Conservation (phyloP, 768 basidiomycete genomes). For the Phanerochaete sordida region DNA sequence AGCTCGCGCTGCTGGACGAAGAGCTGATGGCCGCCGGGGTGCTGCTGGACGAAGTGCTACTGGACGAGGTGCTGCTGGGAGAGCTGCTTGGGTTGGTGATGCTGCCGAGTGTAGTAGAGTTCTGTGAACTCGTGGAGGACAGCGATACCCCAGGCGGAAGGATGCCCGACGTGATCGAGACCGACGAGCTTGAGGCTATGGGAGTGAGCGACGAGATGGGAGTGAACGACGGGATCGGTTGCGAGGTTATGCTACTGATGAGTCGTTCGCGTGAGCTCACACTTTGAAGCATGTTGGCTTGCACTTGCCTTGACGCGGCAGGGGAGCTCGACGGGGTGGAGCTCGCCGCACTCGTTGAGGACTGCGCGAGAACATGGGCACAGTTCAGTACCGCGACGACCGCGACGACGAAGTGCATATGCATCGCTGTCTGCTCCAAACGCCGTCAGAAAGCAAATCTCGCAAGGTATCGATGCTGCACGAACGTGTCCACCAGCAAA, state of each 20-base stretch:
- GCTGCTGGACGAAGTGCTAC: neutral
- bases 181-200: neutral
- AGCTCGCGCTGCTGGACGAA: neutral
- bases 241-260: neutral
- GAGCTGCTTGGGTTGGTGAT: neutral
- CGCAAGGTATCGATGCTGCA: too few species aligned
- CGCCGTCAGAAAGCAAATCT: too few species aligned
- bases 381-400: neutral
- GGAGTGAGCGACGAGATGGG: neutral
- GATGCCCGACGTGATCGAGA: neutral
- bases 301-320: neutral
- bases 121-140: neutral
- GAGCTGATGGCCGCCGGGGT: neutral
- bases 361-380: neutral
- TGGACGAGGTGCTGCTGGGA: too few species aligned
- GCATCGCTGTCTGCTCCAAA: neutral
- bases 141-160: neutral
- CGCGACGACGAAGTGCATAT: neutral
- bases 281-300: neutral
- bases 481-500: neutral
- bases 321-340: too few species aligned
- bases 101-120: neutral
- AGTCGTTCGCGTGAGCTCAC: neutral
- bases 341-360: neutral
- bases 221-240: neutral